phyloP scores from a whole-genome alignment of 2,329 filamentous ascomycete genomes.

The Rhynchosporium secalis region DNA sequence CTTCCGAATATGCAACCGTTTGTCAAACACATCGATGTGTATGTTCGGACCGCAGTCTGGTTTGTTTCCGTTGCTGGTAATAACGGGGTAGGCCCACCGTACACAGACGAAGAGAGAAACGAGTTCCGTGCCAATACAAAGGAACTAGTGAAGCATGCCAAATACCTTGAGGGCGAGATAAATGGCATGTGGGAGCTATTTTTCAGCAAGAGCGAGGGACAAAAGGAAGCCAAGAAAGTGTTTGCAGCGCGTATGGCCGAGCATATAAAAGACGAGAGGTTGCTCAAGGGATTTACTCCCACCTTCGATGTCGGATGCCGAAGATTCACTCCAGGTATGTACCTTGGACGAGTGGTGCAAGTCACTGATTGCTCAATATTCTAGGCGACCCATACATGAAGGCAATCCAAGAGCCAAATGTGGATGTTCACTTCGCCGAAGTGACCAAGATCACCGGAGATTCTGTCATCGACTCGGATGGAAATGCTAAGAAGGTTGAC shows the following conservation, averaged over 20 bases:
- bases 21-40: conserved; percentile 48
- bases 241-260: conserved; percentile 49
- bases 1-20: conserved; percentile 44
- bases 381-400: conserved; percentile 51
- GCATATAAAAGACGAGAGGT: conserved; percentile 51
- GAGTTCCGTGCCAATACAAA: conserved; percentile 45
- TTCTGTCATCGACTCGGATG: conserved; percentile 46
- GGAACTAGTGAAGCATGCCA: conserved; percentile 30
- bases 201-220: conserved; percentile 45
- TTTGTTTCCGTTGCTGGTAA: conserved; percentile 48
- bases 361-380: too few species aligned
- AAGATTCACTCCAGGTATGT: conserved; percentile 44
- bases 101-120: conserved; percentile 45
- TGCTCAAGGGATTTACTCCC: conserved; percentile 44
- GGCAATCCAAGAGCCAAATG: conserved; percentile 51
- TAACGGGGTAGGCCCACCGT: conserved; percentile 47
- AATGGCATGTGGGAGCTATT: conserved; percentile 50
- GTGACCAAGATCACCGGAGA: conserved; percentile 48
- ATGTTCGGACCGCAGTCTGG: conserved; percentile 53
- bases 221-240: conserved; percentile 42
- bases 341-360: not conserved
- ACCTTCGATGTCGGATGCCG: conserved; percentile 47
- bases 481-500: conserved; percentile 39
- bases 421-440: conserved; percentile 51
- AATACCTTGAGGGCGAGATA: conserved; percentile 41